Conservation (phyloP, 495 filamentous ascomycete species). For the Aspergillus egyptiacus region DNA sequence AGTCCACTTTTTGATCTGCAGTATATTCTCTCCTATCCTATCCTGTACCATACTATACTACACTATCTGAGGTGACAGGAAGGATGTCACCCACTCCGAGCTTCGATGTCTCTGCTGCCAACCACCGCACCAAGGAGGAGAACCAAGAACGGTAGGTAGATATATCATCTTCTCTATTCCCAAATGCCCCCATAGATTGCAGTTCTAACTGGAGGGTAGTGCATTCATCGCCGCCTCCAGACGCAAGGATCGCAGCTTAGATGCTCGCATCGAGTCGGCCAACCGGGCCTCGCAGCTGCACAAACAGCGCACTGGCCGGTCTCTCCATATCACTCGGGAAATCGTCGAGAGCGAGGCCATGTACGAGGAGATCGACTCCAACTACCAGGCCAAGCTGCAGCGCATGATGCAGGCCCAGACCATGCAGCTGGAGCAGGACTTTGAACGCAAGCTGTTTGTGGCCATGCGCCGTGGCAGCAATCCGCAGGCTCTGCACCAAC, state of each 20-base stretch:
- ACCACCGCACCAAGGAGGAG: conserved; percentile 57
- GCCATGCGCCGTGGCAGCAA: conserved; percentile 25
- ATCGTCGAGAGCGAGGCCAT: conserved; percentile 91
- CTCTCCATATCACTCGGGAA: conserved; percentile 75
- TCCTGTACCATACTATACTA: no score
- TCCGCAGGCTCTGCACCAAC: conserved; percentile 20
- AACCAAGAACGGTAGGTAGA: conserved; percentile 74
- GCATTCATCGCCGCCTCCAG: conserved; percentile 96
- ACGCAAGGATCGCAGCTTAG: conserved; percentile 79
- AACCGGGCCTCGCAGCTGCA: conserved; percentile 84
- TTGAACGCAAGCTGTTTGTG: conserved; percentile 36
- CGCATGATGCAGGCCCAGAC: conserved; percentile 40
- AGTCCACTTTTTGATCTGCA: no score
- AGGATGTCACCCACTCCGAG: conserved; percentile 24
- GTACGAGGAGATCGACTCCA: conserved; percentile 94
- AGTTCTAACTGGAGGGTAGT: no score
- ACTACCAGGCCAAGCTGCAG: conserved; percentile 41
- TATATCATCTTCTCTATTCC: background rate
- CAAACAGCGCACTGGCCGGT: conserved; percentile 80
- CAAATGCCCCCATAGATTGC: no score
- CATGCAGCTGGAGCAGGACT: conserved; percentile 38
- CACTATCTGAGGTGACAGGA: background rate
- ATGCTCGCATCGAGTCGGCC: conserved; percentile 86
- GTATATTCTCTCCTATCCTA: no score
- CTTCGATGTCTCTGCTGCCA: conserved; percentile 32